Percentiles rank a stretch among this genome's conserved stretches.
Conservation (phyloP, 2,329 filamentous ascomycete genomes). For the Pyrenophora teres region DNA sequence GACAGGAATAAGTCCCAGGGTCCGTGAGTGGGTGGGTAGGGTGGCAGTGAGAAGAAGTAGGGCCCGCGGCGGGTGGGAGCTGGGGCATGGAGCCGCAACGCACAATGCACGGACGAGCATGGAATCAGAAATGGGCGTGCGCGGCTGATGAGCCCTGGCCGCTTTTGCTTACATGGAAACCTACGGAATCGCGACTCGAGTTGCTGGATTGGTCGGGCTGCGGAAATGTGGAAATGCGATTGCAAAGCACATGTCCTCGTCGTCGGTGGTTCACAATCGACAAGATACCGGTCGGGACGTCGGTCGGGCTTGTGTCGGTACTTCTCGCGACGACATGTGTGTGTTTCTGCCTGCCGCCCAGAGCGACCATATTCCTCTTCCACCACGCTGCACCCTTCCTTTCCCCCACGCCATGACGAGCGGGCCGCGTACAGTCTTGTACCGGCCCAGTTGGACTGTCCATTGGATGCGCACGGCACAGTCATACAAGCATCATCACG, state of each 20-base stretch:
- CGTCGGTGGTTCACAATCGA: not conserved
- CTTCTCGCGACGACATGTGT: not conserved
- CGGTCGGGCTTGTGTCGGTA: too few relatives aligned
- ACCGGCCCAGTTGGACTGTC: constrained; percentile 11
- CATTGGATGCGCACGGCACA: constrained; percentile 34
- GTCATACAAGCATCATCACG: constrained; percentile 37
- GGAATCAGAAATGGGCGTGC: constrained; percentile 1
- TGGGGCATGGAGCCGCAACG: constrained; percentile 21
- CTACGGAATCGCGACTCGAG: constrained; percentile 3
- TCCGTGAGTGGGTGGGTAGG: constrained; percentile 22
- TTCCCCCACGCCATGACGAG: constrained; percentile 10
- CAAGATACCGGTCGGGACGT: not conserved
- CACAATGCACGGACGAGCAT: constrained; percentile 10
- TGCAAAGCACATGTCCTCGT: constrained; percentile 7
- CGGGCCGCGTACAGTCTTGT: not conserved
- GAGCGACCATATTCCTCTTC: constrained; percentile 6
- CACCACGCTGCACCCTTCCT: not conserved
- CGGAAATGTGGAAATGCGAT: not conserved
- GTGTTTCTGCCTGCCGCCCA: constrained; percentile 5
- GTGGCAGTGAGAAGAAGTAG: constrained; percentile 17
- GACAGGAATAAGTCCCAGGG: constrained; percentile 39
- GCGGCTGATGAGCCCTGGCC: constrained; percentile 15
- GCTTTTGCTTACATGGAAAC: constrained; percentile 11
- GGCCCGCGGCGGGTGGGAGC: constrained; percentile 16
- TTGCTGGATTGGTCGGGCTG: constrained; percentile 2